A percentile compares a stretch with the other conserved stretches of the same genome.
phyloP scores from a whole-genome alignment of 2,329 filamentous ascomycete species.

The Venturia pyrina region DNA sequence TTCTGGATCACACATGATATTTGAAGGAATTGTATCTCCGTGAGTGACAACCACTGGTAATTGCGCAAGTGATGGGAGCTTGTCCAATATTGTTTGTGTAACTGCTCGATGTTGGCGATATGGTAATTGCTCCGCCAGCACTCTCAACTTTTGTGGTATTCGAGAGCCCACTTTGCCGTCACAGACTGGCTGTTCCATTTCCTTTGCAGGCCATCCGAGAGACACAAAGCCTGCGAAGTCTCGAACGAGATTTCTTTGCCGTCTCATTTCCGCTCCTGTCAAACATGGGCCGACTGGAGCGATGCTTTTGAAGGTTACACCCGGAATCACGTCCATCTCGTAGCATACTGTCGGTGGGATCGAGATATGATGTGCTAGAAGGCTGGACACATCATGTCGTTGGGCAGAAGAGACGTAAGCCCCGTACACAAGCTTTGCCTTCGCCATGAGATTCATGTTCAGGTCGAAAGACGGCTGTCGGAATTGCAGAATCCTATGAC shows the following conservation, averaged over 20 bases:
- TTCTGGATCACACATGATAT: conserved; percentile 42
- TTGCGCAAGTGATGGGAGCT: conserved; percentile 35
- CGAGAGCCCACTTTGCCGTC: conserved; percentile 22
- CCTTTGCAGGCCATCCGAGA: conserved; percentile 16
- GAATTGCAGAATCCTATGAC: conserved; percentile 14
- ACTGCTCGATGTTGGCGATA: conserved; percentile 16
- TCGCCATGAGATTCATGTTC: conserved; percentile 15
- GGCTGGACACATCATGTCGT: conserved; percentile 11
- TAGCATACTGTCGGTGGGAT: conserved; percentile 17
- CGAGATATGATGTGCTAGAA: conserved; percentile 12
- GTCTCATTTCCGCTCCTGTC: conserved; percentile 7
- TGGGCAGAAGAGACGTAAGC: conserved; percentile 17
- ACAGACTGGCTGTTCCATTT: conserved; percentile 1
- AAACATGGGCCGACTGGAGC: conserved; percentile 12
- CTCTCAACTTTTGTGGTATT: conserved; percentile 20
- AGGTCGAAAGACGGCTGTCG: conserved; percentile 11
- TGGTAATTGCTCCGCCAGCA: conserved; percentile 21
- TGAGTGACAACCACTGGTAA: conserved; percentile 50
- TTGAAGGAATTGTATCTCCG: conserved; percentile 49
- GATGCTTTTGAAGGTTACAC: conserved; percentile 18
- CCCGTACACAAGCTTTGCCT: conserved; percentile 19
- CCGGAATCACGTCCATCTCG: conserved; percentile 21
- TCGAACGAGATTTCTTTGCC: conserved; percentile 19
- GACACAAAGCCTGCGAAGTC: conserved; percentile 23
- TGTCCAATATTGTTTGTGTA: conserved; percentile 16